Percentiles rank a stretch among this genome's conserved stretches.
Conservation (phyloP, 352 stramenopile genomes). For the Phytophthora colocasiae region DNA sequence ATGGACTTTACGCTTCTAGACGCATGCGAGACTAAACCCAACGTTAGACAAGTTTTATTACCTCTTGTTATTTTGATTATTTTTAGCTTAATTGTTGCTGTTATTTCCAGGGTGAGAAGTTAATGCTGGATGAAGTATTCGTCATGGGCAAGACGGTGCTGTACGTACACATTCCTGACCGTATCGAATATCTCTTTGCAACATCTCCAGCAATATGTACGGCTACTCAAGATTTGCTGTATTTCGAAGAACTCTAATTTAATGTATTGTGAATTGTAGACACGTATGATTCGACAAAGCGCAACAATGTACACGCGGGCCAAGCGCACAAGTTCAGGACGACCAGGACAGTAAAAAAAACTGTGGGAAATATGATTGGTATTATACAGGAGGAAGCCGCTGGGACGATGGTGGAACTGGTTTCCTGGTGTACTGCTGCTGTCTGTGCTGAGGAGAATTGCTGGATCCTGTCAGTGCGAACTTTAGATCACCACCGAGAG, state of each 20-base stretch:
- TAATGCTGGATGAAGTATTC: constrained; percentile 85
- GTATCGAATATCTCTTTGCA: constrained; percentile 85
- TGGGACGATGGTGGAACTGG: constrained; percentile 46
- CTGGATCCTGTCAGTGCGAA: constrained; percentile 54
- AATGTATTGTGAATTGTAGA: constrained; percentile 42
- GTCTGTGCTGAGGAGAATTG: constrained; percentile 36
- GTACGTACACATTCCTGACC: constrained; percentile 89
- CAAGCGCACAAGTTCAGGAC: constrained; percentile 48
- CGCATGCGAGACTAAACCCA: constrained; percentile 76
- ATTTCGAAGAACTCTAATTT: not conserved
- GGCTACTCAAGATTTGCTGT: constrained; percentile 1
- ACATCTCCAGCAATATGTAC: constrained; percentile 83
- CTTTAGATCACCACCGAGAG: constrained; percentile 60
- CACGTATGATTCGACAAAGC: constrained; percentile 80
- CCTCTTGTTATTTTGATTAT: not conserved
- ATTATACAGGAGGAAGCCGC: constrained; percentile 79
- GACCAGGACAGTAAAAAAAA: constrained; percentile 10
- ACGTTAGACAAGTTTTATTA: constrained; percentile 35
- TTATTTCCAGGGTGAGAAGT: constrained; percentile 49
- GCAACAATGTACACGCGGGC: constrained; percentile 84
- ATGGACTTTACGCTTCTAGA: constrained; percentile 90
- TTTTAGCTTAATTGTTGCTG: not conserved
- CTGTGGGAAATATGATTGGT: constrained; percentile 13
- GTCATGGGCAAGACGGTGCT: constrained; percentile 89
- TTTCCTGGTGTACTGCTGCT: constrained; percentile 40